These are phyloP conservation scores for Pythium diclinum DNA, from an alignment of 352 stramenopile species.

Conservation along the genomic window DNA sequence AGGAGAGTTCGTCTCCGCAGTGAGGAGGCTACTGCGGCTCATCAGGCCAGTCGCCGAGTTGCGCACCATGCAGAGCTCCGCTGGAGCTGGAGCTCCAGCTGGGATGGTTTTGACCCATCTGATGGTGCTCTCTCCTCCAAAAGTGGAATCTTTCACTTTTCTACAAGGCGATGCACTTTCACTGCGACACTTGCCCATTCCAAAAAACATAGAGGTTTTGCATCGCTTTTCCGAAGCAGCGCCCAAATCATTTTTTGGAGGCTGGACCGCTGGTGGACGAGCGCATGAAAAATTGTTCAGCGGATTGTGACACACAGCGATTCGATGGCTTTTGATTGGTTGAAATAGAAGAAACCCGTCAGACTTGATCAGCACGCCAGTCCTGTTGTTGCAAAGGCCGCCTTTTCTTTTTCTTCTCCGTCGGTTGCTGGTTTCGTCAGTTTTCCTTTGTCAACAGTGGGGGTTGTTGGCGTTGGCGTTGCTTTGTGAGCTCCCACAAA, in stretches of 20 bases:
- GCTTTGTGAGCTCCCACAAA: slow-evolving; percentile 1
- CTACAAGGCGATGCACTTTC: not conserved
- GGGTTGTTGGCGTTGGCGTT: slow-evolving; percentile 13
- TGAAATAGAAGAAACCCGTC: slow-evolving; percentile 13
- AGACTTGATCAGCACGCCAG: slow-evolving; percentile 1
- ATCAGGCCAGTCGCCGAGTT: not conserved
- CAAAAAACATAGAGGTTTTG: slow-evolving; percentile 4
- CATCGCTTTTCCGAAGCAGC: not conserved
- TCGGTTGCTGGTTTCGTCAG: slow-evolving; percentile 1
- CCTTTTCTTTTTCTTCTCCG: slow-evolving; percentile 16
- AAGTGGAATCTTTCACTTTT: slow-evolving; percentile 1
- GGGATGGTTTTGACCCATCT: not conserved
- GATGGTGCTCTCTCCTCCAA: not conserved
- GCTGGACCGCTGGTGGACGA: not conserved
- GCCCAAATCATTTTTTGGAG: not conserved
- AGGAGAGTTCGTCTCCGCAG: not conserved
- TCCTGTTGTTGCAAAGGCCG: slow-evolving; percentile 6
- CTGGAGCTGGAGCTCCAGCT: not conserved
- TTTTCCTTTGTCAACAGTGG: slow-evolving; percentile 10
- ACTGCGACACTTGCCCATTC: not conserved
- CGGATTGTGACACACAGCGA: slow-evolving; percentile 13
- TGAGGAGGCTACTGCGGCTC: too few species aligned
- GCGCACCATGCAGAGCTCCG: too few species aligned
- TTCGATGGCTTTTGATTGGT: slow-evolving; percentile 6
- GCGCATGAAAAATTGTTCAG: slow-evolving; percentile 13